Evolutionary conservation across 306 rosid genomes (phyloP), one percentile per base, ranked within the genome.

Genomic region (Oxytropis ochrocephala): DNA sequence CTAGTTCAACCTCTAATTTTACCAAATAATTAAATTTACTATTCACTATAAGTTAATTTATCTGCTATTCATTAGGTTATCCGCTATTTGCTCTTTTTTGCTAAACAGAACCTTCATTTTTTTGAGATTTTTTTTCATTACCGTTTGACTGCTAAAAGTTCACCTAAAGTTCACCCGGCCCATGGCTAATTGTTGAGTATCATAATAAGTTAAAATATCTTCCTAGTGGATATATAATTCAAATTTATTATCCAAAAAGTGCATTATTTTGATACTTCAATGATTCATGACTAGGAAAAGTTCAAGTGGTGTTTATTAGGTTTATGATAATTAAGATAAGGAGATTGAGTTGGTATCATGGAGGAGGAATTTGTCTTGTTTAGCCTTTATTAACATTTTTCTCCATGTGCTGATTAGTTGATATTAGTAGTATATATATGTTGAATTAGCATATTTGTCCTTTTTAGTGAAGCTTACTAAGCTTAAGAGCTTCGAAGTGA

Each of bases 271-370:
- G 52, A 63, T 73, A 55, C 39, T 63, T 8, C 64, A 52, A 74
- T 74, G 78, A 74, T 74, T 74, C 65, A 21, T 50, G 21, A 62
- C 64, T 50, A 62, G 11, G 27, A 63, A 41, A 73, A 74, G 72
- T 52, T 74, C 49, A 64, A 64, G 65, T 74, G 49, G 65, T 16
- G 58, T 11, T 42, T 46, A 8, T 62, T 46, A 44, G 67, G 43
- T 50, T 73, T 73, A 61, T 24, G 51, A 35, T 60, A 60, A 48
- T 72, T 72, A 47, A 48, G 43, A 12, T 11, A 46, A 21, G 1
- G 10, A 24, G 9, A 30, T 73, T 49, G 36, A 33, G 47, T 42
- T 74, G 55, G 55, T 63, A 46, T 24, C 29, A 38, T 50, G 62
- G 52, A 63, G 44, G 72, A 62, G 56, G 67, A 35, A n/a, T 44